Conservation (phyloP, 257 asterid species). For the Solanum ossicruentum region DNA sequence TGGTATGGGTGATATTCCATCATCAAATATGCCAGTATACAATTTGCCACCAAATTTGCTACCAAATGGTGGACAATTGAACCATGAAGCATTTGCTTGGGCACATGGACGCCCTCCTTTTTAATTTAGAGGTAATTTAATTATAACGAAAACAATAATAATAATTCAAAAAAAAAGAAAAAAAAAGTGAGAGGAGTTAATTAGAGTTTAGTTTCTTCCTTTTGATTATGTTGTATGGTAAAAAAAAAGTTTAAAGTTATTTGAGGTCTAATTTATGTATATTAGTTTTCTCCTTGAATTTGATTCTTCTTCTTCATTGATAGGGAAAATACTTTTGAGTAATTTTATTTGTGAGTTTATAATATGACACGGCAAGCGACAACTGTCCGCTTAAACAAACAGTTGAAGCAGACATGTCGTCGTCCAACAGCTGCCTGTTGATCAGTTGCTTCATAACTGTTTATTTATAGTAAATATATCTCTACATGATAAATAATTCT, state of each 20-base stretch:
- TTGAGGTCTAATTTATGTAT: neutral
- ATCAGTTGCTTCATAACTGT: too few relatives aligned
- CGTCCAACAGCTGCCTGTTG: too few relatives aligned
- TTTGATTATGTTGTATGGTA: neutral
- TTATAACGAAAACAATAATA: neutral
- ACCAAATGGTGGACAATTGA: conserved; percentile 33
- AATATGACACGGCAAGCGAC: too few relatives aligned
- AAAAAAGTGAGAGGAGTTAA: neutral
- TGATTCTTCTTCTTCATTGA: neutral
- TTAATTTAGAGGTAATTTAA: conserved; percentile 12
- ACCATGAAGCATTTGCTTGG: conserved; percentile 43
- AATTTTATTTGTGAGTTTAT: neutral
- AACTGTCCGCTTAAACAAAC: too few relatives aligned
- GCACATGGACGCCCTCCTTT: conserved; percentile 45
- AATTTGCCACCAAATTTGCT: conserved; percentile 25
- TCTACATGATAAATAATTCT: neutral
- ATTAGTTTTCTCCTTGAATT: conserved; percentile 5
- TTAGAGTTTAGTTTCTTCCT: neutral
- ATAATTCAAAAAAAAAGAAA: neutral
- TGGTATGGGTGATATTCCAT: conserved; percentile 23
- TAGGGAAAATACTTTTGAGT: neutral
- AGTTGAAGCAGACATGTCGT: too few relatives aligned
- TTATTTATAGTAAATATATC: neutral
- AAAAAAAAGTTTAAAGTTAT: neutral
- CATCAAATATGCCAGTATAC: conserved; percentile 15